phyloP scores from a whole-genome alignment of 2,329 filamentous ascomycete species.

The Microcyclosporella mali region DNA sequence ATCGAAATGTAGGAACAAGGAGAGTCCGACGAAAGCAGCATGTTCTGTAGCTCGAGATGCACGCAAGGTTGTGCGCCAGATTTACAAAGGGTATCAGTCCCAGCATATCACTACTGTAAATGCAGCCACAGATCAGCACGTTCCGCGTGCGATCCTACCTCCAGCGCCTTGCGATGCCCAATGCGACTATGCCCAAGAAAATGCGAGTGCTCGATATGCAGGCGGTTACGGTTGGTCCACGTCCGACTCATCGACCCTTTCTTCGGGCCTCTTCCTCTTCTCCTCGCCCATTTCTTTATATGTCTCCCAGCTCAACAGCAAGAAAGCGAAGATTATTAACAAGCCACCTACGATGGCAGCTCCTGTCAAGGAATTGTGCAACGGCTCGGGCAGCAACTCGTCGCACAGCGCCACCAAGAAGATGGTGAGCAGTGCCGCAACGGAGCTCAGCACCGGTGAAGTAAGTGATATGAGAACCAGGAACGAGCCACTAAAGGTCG shows the following conservation, averaged over 20 bases:
- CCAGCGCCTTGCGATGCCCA: conserved; percentile 1
- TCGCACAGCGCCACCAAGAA: conserved; percentile 93
- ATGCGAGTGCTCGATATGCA: neutral
- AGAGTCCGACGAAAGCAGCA: too few relatives aligned
- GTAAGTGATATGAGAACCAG: conserved; percentile 89
- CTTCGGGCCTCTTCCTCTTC: conserved; percentile 52
- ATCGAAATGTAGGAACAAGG: too few relatives aligned
- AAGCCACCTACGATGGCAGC: conserved; percentile 76
- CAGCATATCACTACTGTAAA: too few relatives aligned
- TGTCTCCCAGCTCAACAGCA: conserved; percentile 83
- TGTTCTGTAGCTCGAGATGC: too few relatives aligned
- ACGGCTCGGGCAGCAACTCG: conserved; percentile 65
- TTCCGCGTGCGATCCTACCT: neutral
- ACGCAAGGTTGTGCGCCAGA: too few relatives aligned
- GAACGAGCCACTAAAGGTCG: conserved; percentile 87
- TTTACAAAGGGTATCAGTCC: too few relatives aligned
- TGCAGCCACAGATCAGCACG: too few relatives aligned
- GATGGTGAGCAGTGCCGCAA: conserved; percentile 89
- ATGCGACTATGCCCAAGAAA: neutral
- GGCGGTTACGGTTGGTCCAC: conserved; percentile 31
- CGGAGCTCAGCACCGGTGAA: conserved; percentile 75
- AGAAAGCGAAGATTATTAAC: conserved; percentile 81
- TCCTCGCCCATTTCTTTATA: conserved; percentile 91
- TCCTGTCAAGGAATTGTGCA: conserved; percentile 65
- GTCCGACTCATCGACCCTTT: conserved; percentile 38